A percentile compares a stretch with the other conserved stretches of the same genome.
These are phyloP conservation scores for Aureobasidium pullulans DNA, from an alignment of 2,329 filamentous ascomycete species.

Conservation along the genomic window DNA sequence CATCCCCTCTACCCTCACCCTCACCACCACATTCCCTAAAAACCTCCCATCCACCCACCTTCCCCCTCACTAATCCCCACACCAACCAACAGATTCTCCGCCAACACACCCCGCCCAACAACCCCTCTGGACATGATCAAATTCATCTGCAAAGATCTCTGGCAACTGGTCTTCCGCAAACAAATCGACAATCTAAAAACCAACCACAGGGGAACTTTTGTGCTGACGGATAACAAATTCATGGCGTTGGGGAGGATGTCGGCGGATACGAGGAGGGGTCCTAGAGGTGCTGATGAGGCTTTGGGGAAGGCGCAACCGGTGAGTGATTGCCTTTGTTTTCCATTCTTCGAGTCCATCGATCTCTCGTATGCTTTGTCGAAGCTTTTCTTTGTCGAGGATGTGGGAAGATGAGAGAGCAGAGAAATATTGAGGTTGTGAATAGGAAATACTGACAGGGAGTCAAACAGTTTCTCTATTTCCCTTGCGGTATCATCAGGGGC, in stretches of 20 bases:
- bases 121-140: constrained; percentile 95
- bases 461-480: constrained; percentile 81
- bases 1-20: neutral
- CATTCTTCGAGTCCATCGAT: neutral
- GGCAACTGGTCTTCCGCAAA: constrained; percentile 89
- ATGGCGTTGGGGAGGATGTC: constrained; percentile 85
- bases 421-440: too few species aligned
- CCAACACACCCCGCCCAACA: constrained; percentile 77
- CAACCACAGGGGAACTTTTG: constrained; percentile 93
- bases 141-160: constrained; percentile 97
- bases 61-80: neutral
- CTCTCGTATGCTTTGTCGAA: neutral
- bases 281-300: constrained; percentile 33
- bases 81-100: constrained; percentile 57
- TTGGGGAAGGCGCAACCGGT: constrained; percentile 72
- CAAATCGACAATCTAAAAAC: constrained; percentile 99
- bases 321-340: constrained; percentile 30
- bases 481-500: constrained; percentile 84
- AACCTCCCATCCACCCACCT: neutral
- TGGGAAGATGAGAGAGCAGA: too few species aligned
- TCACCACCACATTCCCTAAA: neutral
- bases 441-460: neutral
- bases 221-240: constrained; percentile 88
- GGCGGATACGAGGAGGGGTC: constrained; percentile 47
- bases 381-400: too few species aligned